Conservation (phyloP, 1,284 basidiomycete genomes). For the Peniophora sp. region DNA sequence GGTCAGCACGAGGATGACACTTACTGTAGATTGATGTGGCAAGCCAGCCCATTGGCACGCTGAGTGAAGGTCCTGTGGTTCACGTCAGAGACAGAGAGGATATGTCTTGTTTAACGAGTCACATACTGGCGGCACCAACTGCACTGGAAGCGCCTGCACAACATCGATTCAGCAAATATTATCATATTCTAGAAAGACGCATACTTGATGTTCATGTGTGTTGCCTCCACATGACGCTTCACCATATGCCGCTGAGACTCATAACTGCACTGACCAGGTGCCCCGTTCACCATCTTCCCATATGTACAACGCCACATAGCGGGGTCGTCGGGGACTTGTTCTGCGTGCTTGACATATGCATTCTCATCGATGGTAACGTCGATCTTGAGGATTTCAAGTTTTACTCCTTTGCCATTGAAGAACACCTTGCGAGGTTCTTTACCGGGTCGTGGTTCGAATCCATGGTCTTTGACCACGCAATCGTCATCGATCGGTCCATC, state of each 20-base stretch:
- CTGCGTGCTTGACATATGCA: background rate
- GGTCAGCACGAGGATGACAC: conserved; percentile 15
- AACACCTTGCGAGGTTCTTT: background rate
- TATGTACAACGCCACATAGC: conserved; percentile 13
- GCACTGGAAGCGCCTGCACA: conserved; percentile 43
- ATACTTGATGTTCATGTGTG: conserved; percentile 53
- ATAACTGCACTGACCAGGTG: conserved; percentile 35
- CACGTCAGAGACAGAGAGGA: no score
- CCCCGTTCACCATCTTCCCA: conserved; percentile 12
- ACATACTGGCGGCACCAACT: conserved; percentile 44
- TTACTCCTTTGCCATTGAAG: background rate
- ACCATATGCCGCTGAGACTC: conserved; percentile 55
- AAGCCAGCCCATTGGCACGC: conserved; percentile 49
- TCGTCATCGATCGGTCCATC: no score
- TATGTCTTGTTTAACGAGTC: no score
- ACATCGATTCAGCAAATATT: conserved; percentile 1
- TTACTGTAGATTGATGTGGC: conserved; percentile 54
- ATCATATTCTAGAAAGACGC: conserved; percentile 15
- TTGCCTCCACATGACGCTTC: conserved; percentile 59
- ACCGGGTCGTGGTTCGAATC: no score
- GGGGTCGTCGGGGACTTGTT: no score
- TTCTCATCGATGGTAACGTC: background rate
- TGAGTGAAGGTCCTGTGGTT: conserved; percentile 55
- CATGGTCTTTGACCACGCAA: no score
- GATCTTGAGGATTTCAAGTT: background rate